These are phyloP conservation scores for Bacidia gigantensis DNA, from an alignment of 495 filamentous ascomycete species.

Conservation along the genomic window DNA sequence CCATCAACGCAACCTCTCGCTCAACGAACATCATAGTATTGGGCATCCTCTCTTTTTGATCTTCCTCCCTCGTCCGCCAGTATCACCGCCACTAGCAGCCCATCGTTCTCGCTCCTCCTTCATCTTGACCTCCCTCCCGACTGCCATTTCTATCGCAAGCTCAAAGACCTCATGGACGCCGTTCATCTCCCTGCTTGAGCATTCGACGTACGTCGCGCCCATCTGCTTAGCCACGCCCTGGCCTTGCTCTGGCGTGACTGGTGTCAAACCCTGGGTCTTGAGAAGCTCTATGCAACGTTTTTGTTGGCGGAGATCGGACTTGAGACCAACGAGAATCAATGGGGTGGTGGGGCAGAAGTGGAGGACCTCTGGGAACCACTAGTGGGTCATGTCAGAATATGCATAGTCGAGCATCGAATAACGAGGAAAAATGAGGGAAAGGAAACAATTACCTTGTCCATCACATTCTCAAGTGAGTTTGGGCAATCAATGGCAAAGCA, in stretches of 20 bases:
- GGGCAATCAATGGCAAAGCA: constrained; percentile 99
- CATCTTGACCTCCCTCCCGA: constrained; percentile 32
- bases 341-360: constrained; percentile 98
- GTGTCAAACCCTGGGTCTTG: constrained; percentile 91
- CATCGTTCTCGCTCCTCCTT: constrained; percentile 22
- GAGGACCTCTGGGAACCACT: constrained; percentile 99
- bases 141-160: constrained; percentile 72
- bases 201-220: constrained; percentile 92
- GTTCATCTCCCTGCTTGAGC: constrained; percentile 91
- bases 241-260: constrained; percentile 84
- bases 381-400: background rate
- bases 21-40: constrained; percentile 40
- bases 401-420: background rate
- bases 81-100: constrained; percentile 22
- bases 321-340: constrained; percentile 86
- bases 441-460: constrained; percentile 69
- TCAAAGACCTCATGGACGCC: constrained; percentile 95
- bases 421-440: background rate
- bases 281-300: constrained; percentile 93
- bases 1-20: background rate
- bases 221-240: constrained; percentile 76
- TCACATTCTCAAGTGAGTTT: constrained; percentile 92
- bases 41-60: constrained; percentile 61
- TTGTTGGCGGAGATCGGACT: constrained; percentile 90
- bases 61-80: constrained; percentile 26